A percentile compares a stretch with the other conserved stretches of the same genome.
phyloP scores from a whole-genome alignment of 352 stramenopile species.

The Albugo laibachii region DNA sequence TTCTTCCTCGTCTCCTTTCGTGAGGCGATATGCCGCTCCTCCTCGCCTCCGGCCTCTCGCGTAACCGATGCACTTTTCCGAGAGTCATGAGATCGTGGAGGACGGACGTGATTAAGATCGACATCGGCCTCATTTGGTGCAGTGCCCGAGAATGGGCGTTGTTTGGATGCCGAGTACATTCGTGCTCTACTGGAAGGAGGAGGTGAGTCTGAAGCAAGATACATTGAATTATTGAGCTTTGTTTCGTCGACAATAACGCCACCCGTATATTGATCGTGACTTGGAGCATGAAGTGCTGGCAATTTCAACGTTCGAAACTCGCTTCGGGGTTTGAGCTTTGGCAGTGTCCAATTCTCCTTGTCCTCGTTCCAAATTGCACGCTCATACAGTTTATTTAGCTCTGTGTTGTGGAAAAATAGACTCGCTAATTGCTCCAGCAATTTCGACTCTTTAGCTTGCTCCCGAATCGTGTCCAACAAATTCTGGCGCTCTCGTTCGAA shows the following conservation, averaged over 20 bases:
- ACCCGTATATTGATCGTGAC: conserved; percentile 1
- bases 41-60: too few species aligned
- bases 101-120: too few species aligned
- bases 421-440: conserved; percentile 76
- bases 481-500: conserved; percentile 74
- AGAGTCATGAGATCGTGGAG: too few species aligned
- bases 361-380: conserved; percentile 70
- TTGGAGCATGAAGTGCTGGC: conserved; percentile 13
- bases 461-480: conserved; percentile 73
- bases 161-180: too few species aligned
- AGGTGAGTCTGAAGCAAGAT: too few species aligned
- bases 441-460: conserved; percentile 77
- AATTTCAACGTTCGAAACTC: conserved; percentile 71
- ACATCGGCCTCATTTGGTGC: too few species aligned
- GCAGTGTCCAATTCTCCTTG: conserved; percentile 50
- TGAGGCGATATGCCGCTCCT: too few species aligned
- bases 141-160: too few species aligned
- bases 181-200: too few species aligned
- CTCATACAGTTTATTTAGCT: conserved; percentile 78
- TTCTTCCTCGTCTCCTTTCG: too few species aligned
- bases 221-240: too few species aligned
- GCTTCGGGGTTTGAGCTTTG: conserved; percentile 50
- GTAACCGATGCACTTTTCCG: too few species aligned
- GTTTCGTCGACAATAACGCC: conserved; percentile 3
- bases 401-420: conserved; percentile 63